Evolutionary conservation across 176 grass and related monocot genomes (phyloP), one percentile per base, ranked within the genome.

Genomic region (Phoenix roebelenii): DNA sequence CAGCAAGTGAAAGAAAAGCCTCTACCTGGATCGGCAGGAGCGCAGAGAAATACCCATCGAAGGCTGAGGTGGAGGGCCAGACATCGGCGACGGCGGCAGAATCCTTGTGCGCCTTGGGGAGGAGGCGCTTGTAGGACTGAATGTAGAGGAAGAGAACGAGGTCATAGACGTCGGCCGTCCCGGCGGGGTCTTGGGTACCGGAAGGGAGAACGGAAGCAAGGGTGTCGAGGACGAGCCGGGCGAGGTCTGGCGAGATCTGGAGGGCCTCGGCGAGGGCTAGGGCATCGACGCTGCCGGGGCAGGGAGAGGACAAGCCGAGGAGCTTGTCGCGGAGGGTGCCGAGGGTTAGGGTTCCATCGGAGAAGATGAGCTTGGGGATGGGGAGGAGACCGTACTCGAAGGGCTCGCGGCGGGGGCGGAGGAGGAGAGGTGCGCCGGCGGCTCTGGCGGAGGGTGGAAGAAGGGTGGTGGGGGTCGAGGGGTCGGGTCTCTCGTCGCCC

Each of bases 41-140:
- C 5, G 50, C 59, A 16, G 70, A 73, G 25, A 73, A 26, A 51
- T 54, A 60, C 18, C 57, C 70, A 12, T 73, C 70, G 29, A 73
- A 73, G 12, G 70, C 70, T 12, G 70, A 73, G 15, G 70, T 73
- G 70, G 70, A 73, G 49, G 70, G 70, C 70, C 70, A 73, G 25
- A 73, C 70, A 23, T 73, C 70, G 50, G 59, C 58, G 18, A 73
- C 20, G 14, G 59, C 50, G 15, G 28, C 19, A 50, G 70, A 53
- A 51, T 73, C 70, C 50, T 73, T 73, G 59, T 63, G 70, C 23
- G 50, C 9, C 15, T 51, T 50, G 28, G 70, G 70, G 1, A 73
- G 25, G 49, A 73, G 70, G 12, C 70, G 58, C 70, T 63, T 62
- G 70, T 73, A 73, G 59, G 70, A 63, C 50, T 73, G 70, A 23